Evolutionary conservation across 2,329 filamentous ascomycete species (phyloP).

Genomic region (Alternaria incomplexa): DNA sequence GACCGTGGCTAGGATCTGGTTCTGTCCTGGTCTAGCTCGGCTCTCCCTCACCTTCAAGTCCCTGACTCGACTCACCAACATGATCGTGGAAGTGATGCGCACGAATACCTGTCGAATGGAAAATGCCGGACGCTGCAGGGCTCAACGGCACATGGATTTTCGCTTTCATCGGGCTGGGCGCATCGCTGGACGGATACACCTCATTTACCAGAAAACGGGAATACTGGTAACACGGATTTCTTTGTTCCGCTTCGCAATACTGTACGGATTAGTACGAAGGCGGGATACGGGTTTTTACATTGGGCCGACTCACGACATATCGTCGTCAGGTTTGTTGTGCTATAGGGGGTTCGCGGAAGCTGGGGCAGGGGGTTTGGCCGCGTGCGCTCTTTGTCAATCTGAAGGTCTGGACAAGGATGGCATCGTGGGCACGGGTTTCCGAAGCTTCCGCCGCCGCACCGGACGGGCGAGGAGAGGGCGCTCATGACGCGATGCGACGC

Average conservation of each 20-base stretch:
- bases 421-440: not conserved
- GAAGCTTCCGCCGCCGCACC: not conserved
- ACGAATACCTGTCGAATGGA: not conserved
- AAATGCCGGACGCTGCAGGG: not conserved
- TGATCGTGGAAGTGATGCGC: not conserved
- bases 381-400: not conserved
- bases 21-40: not conserved
- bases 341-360: not conserved
- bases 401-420: not conserved
- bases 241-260: not conserved
- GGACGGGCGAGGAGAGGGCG: not conserved
- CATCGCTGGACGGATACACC: not conserved
- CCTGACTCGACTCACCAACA: not conserved
- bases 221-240: not conserved
- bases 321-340: not conserved
- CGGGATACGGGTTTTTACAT: not conserved
- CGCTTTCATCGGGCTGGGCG: not conserved
- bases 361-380: not conserved
- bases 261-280: not conserved
- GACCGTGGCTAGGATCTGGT: not conserved
- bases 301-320: not conserved
- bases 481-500: not conserved
- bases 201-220: not conserved
- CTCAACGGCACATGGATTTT: not conserved
- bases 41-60: not conserved